phyloP scores from a whole-genome alignment of 345 rosid species.

The Eucalyptus regnans region DNA sequence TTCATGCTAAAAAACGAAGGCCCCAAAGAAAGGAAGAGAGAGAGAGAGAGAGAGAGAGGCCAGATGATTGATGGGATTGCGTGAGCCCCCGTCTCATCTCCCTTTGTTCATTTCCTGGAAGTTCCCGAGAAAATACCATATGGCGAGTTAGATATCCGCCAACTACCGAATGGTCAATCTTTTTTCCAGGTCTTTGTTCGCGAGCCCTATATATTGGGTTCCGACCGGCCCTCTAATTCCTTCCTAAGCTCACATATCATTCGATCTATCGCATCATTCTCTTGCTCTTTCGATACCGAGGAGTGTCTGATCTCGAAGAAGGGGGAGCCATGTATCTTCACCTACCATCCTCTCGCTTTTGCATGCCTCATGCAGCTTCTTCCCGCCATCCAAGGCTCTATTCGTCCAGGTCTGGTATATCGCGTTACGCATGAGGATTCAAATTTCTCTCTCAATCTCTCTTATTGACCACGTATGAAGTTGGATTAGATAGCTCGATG shows the following conservation, averaged over 20 bases:
- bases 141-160: not conserved
- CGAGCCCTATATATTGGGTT: not conserved
- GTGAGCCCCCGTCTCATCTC: not conserved
- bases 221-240: not conserved
- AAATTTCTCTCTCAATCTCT: not conserved
- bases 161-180: not conserved
- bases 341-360: not conserved
- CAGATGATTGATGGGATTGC: not conserved
- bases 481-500: not conserved
- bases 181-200: not conserved
- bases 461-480: not conserved
- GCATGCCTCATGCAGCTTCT: slow-evolving; percentile 1
- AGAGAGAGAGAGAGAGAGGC: not conserved
- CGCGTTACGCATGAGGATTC: not conserved
- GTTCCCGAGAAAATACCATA: not conserved
- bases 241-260: not conserved
- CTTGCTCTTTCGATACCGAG: not conserved
- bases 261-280: not conserved
- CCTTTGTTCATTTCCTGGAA: slow-evolving; percentile 2
- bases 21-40: not conserved
- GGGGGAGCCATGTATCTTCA: not conserved
- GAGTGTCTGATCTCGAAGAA: not conserved
- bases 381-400: not conserved
- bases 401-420: not conserved
- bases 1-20: not conserved